A percentile compares a stretch with the other conserved stretches of the same genome.
phyloP scores from a whole-genome alignment of 495 filamentous ascomycete genomes.

The Hypoxylon crocopeplum region DNA sequence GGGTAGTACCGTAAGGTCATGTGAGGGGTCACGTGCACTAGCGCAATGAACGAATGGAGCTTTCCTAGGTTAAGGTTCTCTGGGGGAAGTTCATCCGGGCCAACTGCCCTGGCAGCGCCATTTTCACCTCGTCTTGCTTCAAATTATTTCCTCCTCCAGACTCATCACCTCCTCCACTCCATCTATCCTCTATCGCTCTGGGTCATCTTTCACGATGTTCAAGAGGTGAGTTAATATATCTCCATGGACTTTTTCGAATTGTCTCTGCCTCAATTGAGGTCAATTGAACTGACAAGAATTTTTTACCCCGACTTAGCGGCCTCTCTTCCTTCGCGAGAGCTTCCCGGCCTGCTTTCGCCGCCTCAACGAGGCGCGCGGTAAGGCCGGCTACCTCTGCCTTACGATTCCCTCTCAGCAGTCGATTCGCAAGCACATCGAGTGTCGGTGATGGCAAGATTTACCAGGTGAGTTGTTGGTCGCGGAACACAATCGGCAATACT shows the following conservation, averaged over 20 bases:
- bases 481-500: slow-evolving; percentile 57
- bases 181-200: slow-evolving; percentile 54
- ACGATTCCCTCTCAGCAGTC: slow-evolving; percentile 64
- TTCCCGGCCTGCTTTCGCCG: slow-evolving; percentile 73
- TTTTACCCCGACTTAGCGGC: slow-evolving; percentile 63
- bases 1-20: slow-evolving; percentile 34
- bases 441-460: slow-evolving; percentile 80
- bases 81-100: slow-evolving; percentile 19
- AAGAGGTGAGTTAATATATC: slow-evolving; percentile 71
- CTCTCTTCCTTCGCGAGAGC: slow-evolving; percentile 81
- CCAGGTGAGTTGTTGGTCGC: slow-evolving; percentile 61
- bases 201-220: slow-evolving; percentile 77
- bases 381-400: slow-evolving; percentile 68
- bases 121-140: slow-evolving; percentile 46
- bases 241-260: slow-evolving; percentile 14
- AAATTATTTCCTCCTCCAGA: slow-evolving; percentile 40
- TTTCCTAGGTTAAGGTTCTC: neutral
- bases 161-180: slow-evolving; percentile 50
- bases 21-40: slow-evolving; percentile 31
- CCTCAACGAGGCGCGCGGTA: slow-evolving; percentile 70
- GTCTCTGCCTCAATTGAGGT: slow-evolving; percentile 47
- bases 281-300: slow-evolving; percentile 52
- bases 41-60: slow-evolving; percentile 17
- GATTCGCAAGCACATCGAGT: slow-evolving; percentile 73
- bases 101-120: slow-evolving; percentile 35